Evolutionary conservation across 129 eudicot species (phyloP).

Genomic region (Artemisia argyi): DNA sequence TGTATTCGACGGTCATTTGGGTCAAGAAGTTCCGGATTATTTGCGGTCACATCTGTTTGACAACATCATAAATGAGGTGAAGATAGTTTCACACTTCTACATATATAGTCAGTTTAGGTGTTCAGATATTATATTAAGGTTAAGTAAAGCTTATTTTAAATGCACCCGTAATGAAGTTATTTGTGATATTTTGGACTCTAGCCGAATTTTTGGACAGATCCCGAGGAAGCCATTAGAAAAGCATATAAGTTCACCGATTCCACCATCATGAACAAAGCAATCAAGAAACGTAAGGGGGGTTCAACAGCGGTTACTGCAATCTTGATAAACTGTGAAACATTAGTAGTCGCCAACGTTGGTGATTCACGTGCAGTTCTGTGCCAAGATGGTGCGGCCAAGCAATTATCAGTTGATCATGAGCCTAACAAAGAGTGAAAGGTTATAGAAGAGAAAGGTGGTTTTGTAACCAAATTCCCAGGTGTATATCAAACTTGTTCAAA

Average conservation of each 20-base stretch:
- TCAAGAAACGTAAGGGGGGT: conserved; percentile 73
- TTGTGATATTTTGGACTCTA: conserved; percentile 8
- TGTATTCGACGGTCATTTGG: conserved; percentile 79
- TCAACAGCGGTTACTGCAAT: conserved; percentile 91
- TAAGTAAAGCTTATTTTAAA: no score
- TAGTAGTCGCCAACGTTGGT: conserved; percentile 88
- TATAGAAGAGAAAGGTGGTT: conserved; percentile 78
- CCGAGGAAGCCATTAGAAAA: conserved; percentile 63
- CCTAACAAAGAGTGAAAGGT: conserved; percentile 59
- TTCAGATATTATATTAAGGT: no score
- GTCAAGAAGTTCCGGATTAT: conserved; percentile 76
- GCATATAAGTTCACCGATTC: conserved; percentile 71
- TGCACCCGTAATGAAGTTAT: neutral
- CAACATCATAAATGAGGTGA: conserved; percentile 75
- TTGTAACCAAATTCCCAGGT: conserved; percentile 72
- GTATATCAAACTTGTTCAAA: neutral
- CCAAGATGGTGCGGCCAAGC: conserved; percentile 77
- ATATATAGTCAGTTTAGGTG: no score
- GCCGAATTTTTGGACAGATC: conserved; percentile 76
- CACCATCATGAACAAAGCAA: conserved; percentile 59
- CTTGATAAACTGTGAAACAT: conserved; percentile 64
- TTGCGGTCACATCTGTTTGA: conserved; percentile 69
- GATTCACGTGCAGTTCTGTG: conserved; percentile 88
- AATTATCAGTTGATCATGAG: conserved; percentile 79
- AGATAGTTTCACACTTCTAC: neutral